Percentiles rank a stretch among this genome's conserved stretches.
phyloP scores from a whole-genome alignment of 768 basidiomycete species.

The Tylopilus sp. region DNA sequence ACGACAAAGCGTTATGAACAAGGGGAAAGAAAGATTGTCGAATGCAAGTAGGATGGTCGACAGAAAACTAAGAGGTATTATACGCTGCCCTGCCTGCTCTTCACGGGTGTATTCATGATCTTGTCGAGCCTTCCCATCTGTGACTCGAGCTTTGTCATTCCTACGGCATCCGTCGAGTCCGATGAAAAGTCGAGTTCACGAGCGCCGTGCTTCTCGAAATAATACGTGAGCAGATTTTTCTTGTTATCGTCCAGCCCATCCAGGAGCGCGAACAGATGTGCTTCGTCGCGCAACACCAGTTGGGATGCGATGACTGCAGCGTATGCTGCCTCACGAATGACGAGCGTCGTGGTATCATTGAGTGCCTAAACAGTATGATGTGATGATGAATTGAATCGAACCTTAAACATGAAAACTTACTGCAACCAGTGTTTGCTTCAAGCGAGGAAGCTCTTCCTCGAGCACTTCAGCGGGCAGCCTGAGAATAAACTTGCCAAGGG shows the following conservation, averaged over 20 bases:
- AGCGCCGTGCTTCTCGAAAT: conserved; percentile 84
- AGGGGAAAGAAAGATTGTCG: conserved; percentile 1
- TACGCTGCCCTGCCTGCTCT: conserved; percentile 15
- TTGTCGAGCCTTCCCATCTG: conserved; percentile 80
- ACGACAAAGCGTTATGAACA: conserved; percentile 2
- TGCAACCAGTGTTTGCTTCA: conserved; percentile 65
- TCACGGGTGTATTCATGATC: conserved; percentile 71
- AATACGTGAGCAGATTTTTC: conserved; percentile 85
- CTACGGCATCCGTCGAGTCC: conserved; percentile 33
- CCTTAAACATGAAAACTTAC: conserved; percentile 37
- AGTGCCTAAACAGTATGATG: conserved; percentile 46
- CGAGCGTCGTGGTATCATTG: conserved; percentile 68
- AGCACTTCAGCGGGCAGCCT: conserved; percentile 79
- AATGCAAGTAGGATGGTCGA: neutral
- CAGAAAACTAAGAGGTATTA: neutral
- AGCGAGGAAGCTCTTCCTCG: conserved; percentile 81
- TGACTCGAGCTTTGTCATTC: conserved; percentile 70
- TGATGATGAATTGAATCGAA: neutral
- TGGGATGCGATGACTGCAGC: conserved; percentile 82
- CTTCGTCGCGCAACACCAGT: conserved; percentile 77
- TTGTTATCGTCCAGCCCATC: conserved; percentile 86
- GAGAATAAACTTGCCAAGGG: conserved; percentile 78
- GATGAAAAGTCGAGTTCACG: conserved; percentile 44
- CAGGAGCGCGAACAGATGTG: conserved; percentile 74
- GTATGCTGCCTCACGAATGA: conserved; percentile 81